Base-by-base conservation (phyloP, 2,329 filamentous ascomycete genomes). In the Venturia pyrina region DNA sequence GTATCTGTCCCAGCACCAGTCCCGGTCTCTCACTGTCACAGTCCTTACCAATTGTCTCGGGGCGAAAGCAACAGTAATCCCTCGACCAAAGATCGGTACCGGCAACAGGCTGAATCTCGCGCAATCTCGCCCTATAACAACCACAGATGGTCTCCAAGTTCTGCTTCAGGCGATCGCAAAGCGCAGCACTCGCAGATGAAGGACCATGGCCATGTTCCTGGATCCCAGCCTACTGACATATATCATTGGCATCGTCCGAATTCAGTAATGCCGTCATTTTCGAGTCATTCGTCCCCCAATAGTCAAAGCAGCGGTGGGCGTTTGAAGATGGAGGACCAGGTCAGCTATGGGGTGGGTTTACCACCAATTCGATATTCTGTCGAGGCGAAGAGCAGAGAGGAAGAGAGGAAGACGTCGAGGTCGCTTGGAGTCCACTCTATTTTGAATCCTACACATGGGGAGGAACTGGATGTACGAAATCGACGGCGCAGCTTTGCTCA, bases 381-480 rank as follows among this genome's bases (percentile, higher is more conserved):
- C 28, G 21, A 63, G 32, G 34, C 24, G 6, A 17, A 13, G 11
- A 15, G 5, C 11, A 40, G 13, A 41, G 66, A 44, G 15, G 2
- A 63, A 24, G 50, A 53, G 34, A 28, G 32, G 21, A 28, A 28
- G 34, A 13, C 70, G 63, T 68, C 73, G 40, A 73, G 77, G 64
- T 73, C 77, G 3, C 71, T 78, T 15, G 78, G 78, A 11, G 73
- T 81, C 32, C 77, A 78, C 24, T 79, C 78, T 1, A 80, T 82
- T 21, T 70, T 82, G 57, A 82, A 81, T 65, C 78, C 78, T 13
- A 59, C 71, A 3, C 73, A 75, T 65, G 70, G 71, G 17, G 77
- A 79, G 21, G 69, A 74, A 10, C 63, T 72, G 2, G 72, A 73
- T 46, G 72, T 72, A 56, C 69, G 72, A 11, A 69, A 70, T 66